Conservation (phyloP, 108 stramenopile species). For the Pseudonitzschia delicatissima region DNA sequence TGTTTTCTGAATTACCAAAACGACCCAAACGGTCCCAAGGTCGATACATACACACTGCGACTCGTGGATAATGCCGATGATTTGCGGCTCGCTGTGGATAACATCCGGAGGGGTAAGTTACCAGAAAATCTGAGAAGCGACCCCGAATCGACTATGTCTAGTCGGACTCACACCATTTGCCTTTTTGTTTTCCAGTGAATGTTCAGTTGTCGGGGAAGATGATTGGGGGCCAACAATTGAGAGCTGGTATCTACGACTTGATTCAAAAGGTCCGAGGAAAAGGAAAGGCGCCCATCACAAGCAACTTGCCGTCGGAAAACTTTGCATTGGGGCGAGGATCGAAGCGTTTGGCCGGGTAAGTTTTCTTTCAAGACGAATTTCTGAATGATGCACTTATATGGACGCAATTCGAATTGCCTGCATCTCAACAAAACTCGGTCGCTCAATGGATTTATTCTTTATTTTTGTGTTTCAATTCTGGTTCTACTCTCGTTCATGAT, state of each 20-base stretch:
- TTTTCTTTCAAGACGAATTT: neutral
- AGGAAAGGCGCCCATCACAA: constrained; percentile 65
- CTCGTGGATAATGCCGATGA: constrained; percentile 79
- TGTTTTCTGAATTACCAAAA: constrained; percentile 59
- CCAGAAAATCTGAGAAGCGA: no score
- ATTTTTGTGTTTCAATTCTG: no score
- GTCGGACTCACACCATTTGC: neutral
- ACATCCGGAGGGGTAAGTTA: constrained; percentile 54
- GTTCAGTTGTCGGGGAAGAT: constrained; percentile 80
- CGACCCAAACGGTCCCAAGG: constrained; percentile 60
- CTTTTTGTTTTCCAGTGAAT: constrained; percentile 11
- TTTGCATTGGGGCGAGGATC: constrained; percentile 81
- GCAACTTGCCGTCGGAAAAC: constrained; percentile 86
- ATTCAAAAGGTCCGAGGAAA: constrained; percentile 81
- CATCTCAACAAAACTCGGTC: no score
- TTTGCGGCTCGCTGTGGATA: constrained; percentile 69
- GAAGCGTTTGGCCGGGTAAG: constrained; percentile 69
- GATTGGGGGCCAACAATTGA: constrained; percentile 60
- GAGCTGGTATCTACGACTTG: constrained; percentile 77
- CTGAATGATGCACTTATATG: neutral
- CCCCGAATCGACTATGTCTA: no score
- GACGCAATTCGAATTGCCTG: no score
- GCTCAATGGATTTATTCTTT: no score
- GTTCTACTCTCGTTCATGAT: no score
- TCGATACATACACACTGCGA: constrained; percentile 63